These are phyloP conservation scores for Asparagopsis taxiformis DNA, from an alignment of 31 red algal species.

Conservation along the genomic window DNA sequence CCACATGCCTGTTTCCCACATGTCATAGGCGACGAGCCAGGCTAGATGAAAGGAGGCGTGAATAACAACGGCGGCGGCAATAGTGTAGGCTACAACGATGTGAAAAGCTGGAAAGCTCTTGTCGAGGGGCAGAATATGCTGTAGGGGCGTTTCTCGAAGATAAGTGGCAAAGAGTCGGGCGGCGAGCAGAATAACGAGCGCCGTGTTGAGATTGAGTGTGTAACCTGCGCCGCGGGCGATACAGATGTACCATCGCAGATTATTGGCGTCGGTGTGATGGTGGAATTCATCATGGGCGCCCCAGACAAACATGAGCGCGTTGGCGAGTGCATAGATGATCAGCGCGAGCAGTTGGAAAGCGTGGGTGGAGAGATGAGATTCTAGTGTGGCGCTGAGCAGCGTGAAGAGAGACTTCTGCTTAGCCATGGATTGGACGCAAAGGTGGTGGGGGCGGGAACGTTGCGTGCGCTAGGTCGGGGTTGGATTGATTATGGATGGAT, in stretches of 20 bases:
- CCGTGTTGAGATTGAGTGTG: slow-evolving; percentile 74
- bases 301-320: slow-evolving; percentile 48
- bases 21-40: slow-evolving; percentile 23
- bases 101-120: slow-evolving; percentile 65
- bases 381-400: slow-evolving; percentile 31
- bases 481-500: too few relatives aligned
- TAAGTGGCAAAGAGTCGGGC: slow-evolving; percentile 43
- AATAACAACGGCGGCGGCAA: slow-evolving; percentile 24
- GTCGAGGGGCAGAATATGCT: slow-evolving; percentile 62
- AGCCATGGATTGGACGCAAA: too few relatives aligned
- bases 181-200: slow-evolving; percentile 60
- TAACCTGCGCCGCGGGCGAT: slow-evolving; percentile 67
- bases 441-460: too few relatives aligned
- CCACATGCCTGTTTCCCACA: slow-evolving; percentile 42
- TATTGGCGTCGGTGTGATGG: slow-evolving; percentile 6
- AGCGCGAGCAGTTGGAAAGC: slow-evolving; percentile 43
- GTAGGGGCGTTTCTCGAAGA: slow-evolving; percentile 43
- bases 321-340: slow-evolving; percentile 26
- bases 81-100: slow-evolving; percentile 60
- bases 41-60: slow-evolving; percentile 64
- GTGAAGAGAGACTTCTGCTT: not conserved
- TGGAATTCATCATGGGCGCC: slow-evolving; percentile 41
- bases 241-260: slow-evolving; percentile 36
- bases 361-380: slow-evolving; percentile 46
- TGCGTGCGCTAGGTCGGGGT: too few relatives aligned